Percentiles rank a stretch among this genome's conserved stretches.
Conservation (phyloP, 768 basidiomycete species). For the Filobasidium floriforme region DNA sequence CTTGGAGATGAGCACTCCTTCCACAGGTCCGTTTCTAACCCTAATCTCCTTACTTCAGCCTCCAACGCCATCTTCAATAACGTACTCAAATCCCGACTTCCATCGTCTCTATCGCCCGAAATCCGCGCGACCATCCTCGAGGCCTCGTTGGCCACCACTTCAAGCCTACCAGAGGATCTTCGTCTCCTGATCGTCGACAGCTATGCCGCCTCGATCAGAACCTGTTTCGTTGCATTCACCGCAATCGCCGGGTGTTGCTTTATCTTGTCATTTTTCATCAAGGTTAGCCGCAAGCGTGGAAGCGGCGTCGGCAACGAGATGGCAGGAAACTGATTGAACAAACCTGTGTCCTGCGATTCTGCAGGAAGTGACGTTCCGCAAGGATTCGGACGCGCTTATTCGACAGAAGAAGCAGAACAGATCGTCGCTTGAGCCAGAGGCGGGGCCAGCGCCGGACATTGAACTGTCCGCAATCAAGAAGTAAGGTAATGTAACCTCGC, state of each 20-base stretch:
- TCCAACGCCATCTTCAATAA: conserved; percentile 41
- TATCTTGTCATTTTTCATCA: conserved; percentile 26
- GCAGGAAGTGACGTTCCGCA: neutral
- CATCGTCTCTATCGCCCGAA: conserved; percentile 10
- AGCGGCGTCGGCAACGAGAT: no score
- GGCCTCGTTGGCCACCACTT: neutral
- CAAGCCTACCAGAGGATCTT: neutral
- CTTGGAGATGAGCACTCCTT: no score
- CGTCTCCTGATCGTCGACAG: conserved; percentile 21
- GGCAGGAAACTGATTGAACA: no score
- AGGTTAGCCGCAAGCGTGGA: no score
- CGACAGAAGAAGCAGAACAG: neutral
- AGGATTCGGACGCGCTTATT: neutral
- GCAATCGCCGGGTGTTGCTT: conserved; percentile 29
- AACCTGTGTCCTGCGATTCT: no score
- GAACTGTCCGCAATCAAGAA: neutral
- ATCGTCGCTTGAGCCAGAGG: neutral
- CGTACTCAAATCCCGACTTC: conserved; percentile 22
- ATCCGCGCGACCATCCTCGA: conserved; percentile 10
- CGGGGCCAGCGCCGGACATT: neutral
- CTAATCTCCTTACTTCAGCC: conserved; percentile 14
- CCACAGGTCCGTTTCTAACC: no score
- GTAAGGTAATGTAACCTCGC: neutral
- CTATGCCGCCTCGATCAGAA: conserved; percentile 30
- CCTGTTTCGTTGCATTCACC: conserved; percentile 33